These are phyloP conservation scores for Populus hybrid DNA, from an alignment of 441 rosid genomes.

Conservation along the genomic window DNA sequence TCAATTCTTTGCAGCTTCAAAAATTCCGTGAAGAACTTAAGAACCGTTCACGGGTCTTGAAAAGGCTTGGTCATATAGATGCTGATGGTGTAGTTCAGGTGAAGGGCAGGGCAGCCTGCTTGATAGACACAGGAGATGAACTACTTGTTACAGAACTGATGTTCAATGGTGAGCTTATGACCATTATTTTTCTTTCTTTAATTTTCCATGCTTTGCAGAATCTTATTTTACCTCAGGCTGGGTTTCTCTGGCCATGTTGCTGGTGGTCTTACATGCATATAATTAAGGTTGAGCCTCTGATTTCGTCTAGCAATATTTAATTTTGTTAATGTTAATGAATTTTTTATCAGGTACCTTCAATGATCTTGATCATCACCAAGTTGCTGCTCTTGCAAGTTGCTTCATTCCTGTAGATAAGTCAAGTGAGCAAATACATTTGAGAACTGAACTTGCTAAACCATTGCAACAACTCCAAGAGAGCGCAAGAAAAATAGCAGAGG, in stretches of 20 bases:
- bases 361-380: slow-evolving; percentile 95
- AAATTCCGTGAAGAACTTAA: slow-evolving; percentile 91
- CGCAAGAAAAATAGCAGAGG: slow-evolving; percentile 97
- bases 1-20: slow-evolving; percentile 64
- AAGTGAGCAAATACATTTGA: slow-evolving; percentile 75
- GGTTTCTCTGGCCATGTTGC: slow-evolving; percentile 14
- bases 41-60: slow-evolving; percentile 94
- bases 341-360: slow-evolving; percentile 75
- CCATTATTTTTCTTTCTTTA: slow-evolving; percentile 14
- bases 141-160: slow-evolving; percentile 95
- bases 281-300: slow-evolving; percentile 1
- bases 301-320: background rate
- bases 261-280: slow-evolving; percentile 1
- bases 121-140: slow-evolving; percentile 99
- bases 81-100: slow-evolving; percentile 87
- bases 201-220: slow-evolving; percentile 7
- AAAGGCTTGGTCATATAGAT: slow-evolving; percentile 93
- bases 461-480: slow-evolving; percentile 95
- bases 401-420: slow-evolving; percentile 98
- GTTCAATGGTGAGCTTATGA: slow-evolving; percentile 71
- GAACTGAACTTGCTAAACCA: slow-evolving; percentile 89
- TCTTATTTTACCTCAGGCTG: slow-evolving; percentile 18
- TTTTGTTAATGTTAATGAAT: background rate
- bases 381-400: slow-evolving; percentile 99
- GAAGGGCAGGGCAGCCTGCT: slow-evolving; percentile 98